A percentile compares a stretch with the other conserved stretches of the same genome.
Evolutionary conservation across 116 monocot species (phyloP).

Genomic region (Dioscorea cayenensis): DNA sequence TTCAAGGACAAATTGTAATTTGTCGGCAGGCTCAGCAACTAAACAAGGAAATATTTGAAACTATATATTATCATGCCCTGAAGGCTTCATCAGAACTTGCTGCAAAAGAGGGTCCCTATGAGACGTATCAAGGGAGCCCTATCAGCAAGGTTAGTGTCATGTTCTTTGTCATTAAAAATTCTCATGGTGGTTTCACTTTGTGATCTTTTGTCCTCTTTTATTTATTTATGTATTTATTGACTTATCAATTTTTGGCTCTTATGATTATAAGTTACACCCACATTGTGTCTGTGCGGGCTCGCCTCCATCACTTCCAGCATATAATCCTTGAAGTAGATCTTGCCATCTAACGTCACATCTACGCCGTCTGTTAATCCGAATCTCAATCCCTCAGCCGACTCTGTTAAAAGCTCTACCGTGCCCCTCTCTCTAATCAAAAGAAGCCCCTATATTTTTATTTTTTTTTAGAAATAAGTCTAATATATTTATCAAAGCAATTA

Average conservation of each 20-base stretch:
- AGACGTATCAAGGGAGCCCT: constrained; percentile 82
- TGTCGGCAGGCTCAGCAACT: constrained; percentile 64
- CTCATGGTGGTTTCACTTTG: neutral
- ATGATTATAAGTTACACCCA: too few relatives aligned
- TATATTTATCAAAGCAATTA: too few relatives aligned
- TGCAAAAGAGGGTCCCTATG: constrained; percentile 79
- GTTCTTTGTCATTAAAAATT: neutral
- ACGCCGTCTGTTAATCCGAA: constrained; percentile 58
- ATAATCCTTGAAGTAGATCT: constrained; percentile 49
- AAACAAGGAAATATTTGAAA: constrained; percentile 94
- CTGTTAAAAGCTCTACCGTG: constrained; percentile 24
- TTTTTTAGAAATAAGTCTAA: neutral
- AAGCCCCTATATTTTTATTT: constrained; percentile 40
- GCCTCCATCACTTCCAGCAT: constrained; percentile 47
- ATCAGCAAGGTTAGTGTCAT: constrained; percentile 64
- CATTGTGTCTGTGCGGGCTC: constrained; percentile 34
- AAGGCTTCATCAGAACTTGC: constrained; percentile 81
- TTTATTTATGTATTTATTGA: too few relatives aligned
- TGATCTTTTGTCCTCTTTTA: neutral
- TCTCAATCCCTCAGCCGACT: constrained; percentile 53
- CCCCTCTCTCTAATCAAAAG: constrained; percentile 32
- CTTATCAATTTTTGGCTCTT: too few relatives aligned
- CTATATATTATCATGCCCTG: constrained; percentile 85
- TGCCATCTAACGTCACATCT: constrained; percentile 59
- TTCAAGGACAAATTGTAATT: too few relatives aligned